These are phyloP conservation scores for Malassezia slooffiae DNA, from an alignment of 1,284 basidiomycete genomes.

Conservation along the genomic window DNA sequence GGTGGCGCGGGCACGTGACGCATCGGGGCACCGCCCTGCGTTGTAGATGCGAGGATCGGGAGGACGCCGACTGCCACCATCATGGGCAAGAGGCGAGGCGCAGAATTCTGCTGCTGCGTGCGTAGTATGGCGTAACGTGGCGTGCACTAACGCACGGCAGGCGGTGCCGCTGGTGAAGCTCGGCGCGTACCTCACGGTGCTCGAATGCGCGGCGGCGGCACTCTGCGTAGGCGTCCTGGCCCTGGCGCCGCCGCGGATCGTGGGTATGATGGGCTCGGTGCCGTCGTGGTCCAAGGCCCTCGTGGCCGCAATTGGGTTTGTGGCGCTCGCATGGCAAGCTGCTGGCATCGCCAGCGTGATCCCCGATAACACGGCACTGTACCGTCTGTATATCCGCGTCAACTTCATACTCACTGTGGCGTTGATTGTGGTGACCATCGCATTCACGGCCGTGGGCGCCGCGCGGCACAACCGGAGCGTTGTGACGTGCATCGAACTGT, in stretches of 20 bases:
- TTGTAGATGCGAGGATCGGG: too few relatives aligned
- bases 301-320: conserved; percentile 31
- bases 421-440: conserved; percentile 26
- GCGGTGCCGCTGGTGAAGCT: conserved; percentile 39
- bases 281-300: conserved; percentile 35
- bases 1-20: too few relatives aligned
- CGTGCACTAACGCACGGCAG: conserved; percentile 7
- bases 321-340: conserved; percentile 35
- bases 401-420: conserved; percentile 33
- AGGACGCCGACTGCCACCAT: too few relatives aligned
- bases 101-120: conserved; percentile 42
- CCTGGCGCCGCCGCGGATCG: conserved; percentile 33
- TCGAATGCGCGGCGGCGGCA: conserved; percentile 33
- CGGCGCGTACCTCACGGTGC: conserved; percentile 36
- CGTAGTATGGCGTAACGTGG: not conserved
- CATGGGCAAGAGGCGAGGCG: conserved; percentile 17
- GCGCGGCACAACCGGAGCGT: conserved; percentile 26
- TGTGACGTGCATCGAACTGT: conserved; percentile 16
- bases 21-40: too few relatives aligned
- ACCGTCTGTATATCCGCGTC: conserved; percentile 37
- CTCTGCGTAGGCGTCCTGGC: conserved; percentile 34
- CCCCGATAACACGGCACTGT: conserved; percentile 26
- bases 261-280: conserved; percentile 31
- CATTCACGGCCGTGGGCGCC: conserved; percentile 30
- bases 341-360: conserved; percentile 30